Evolutionary conservation across 441 rosid genomes (phyloP).

Genomic region (Populus trichocarpa): DNA sequence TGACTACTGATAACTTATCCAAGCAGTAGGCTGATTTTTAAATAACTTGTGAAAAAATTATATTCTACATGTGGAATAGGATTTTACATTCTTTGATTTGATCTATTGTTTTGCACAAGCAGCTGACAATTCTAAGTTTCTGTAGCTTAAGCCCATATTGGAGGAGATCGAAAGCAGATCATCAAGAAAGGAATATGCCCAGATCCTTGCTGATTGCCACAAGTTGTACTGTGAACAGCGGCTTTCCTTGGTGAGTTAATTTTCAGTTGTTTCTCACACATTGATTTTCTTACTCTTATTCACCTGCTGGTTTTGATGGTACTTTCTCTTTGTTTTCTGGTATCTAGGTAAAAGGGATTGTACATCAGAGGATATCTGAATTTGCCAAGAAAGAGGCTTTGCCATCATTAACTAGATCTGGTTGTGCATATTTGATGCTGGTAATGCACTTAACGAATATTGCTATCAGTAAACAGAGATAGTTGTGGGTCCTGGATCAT

Average conservation of each 20-base stretch:
- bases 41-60: neutral
- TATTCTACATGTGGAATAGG: neutral
- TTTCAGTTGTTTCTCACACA: slow-evolving; percentile 11
- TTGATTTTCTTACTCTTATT: slow-evolving; percentile 6
- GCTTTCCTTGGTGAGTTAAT: slow-evolving; percentile 74
- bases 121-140: slow-evolving; percentile 20
- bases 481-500: neutral
- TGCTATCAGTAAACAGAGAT: neutral
- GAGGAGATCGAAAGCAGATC: slow-evolving; percentile 95
- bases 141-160: slow-evolving; percentile 87
- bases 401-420: slow-evolving; percentile 94
- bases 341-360: slow-evolving; percentile 81
- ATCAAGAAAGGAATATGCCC: slow-evolving; percentile 84
- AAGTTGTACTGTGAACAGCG: slow-evolving; percentile 91
- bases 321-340: slow-evolving; percentile 9
- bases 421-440: slow-evolving; percentile 97
- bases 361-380: slow-evolving; percentile 85
- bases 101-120: neutral
- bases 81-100: neutral
- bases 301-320: slow-evolving; percentile 20
- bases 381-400: slow-evolving; percentile 89
- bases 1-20: neutral
- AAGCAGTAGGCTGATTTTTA: neutral
- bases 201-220: slow-evolving; percentile 90
- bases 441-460: slow-evolving; percentile 30